Evolutionary conservation across 2,329 filamentous ascomycete species (phyloP).

Genomic region (Aspergillus ruber): DNA sequence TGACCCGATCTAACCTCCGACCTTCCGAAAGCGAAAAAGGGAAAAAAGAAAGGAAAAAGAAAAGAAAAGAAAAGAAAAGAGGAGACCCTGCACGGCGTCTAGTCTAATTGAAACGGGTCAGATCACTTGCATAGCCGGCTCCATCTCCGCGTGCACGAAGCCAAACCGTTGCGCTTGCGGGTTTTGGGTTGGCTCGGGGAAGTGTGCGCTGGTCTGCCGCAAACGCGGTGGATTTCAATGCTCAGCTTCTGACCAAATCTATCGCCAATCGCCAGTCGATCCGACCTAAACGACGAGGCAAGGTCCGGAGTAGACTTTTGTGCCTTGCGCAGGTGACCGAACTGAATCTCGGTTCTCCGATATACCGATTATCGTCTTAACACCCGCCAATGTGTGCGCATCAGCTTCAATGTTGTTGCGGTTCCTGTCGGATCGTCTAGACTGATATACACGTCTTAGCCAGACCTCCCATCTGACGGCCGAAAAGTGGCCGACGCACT

Average conservation of each 20-base stretch:
- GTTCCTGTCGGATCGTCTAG: conserved; percentile 27
- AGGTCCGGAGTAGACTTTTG: conserved; percentile 11
- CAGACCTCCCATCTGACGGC: conserved; percentile 18
- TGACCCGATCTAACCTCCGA: neutral
- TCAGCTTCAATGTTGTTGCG: conserved; percentile 20
- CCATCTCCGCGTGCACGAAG: conserved; percentile 20
- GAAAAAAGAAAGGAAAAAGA: conserved; percentile 6
- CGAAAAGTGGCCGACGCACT: conserved; percentile 14
- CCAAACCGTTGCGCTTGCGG: conserved; percentile 19
- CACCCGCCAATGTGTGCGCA: conserved; percentile 27
- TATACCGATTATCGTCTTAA: conserved; percentile 1
- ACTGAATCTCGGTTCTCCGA: conserved; percentile 7
- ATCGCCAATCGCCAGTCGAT: conserved; percentile 12
- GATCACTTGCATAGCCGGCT: conserved; percentile 33
- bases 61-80: too few relatives aligned
- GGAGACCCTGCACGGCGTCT: conserved; percentile 16
- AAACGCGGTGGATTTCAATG: conserved; percentile 21
- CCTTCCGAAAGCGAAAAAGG: neutral
- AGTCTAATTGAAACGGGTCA: conserved; percentile 15
- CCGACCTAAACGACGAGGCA: conserved; percentile 10
- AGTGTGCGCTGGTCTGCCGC: conserved; percentile 17
- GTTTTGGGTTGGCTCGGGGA: conserved; percentile 18
- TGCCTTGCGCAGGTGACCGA: conserved; percentile 20
- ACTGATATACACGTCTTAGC: conserved; percentile 19
- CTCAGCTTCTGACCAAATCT: conserved; percentile 14